Evolutionary conservation across 1,284 basidiomycete genomes (phyloP).

Genomic region (Stygiomarasmius scandens): DNA sequence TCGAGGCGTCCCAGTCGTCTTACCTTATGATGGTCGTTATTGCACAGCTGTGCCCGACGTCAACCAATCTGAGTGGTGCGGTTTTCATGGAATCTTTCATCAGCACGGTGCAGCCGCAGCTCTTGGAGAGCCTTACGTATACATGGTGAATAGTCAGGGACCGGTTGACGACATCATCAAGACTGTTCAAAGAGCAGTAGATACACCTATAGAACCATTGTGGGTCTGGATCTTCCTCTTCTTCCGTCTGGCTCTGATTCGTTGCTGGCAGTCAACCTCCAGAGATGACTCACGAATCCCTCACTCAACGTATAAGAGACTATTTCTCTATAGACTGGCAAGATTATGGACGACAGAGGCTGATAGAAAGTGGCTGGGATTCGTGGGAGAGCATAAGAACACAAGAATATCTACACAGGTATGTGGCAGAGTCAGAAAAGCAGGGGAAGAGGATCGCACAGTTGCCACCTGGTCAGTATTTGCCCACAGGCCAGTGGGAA

Average conservation of each 20-base stretch:
- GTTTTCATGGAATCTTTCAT: neutral
- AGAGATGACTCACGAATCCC: slow-evolving; percentile 9
- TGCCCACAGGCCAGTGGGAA: too few species aligned
- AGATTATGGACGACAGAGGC: neutral
- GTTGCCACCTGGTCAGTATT: too few species aligned
- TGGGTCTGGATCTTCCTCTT: neutral
- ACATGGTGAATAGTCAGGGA: slow-evolving; percentile 6
- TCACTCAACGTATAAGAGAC: slow-evolving; percentile 3
- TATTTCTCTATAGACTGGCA: slow-evolving; percentile 13
- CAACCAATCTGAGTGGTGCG: slow-evolving; percentile 4
- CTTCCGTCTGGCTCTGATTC: neutral
- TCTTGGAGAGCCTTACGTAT: slow-evolving; percentile 7
- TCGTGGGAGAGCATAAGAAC: neutral
- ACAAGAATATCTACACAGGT: slow-evolving; percentile 2
- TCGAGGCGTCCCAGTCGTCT: slow-evolving; percentile 3
- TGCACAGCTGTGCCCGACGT: slow-evolving; percentile 1
- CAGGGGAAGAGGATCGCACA: too few species aligned
- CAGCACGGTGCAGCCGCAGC: slow-evolving; percentile 6
- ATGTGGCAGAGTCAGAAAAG: neutral
- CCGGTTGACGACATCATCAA: slow-evolving; percentile 7
- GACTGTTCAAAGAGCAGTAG: slow-evolving; percentile 6
- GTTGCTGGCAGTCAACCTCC: neutral
- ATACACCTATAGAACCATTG: slow-evolving; percentile 11
- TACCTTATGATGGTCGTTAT: slow-evolving; percentile 5
- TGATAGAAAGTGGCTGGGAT: slow-evolving; percentile 3